phyloP scores from a whole-genome alignment of 768 basidiomycete species.

The Suillus tomentosus region DNA sequence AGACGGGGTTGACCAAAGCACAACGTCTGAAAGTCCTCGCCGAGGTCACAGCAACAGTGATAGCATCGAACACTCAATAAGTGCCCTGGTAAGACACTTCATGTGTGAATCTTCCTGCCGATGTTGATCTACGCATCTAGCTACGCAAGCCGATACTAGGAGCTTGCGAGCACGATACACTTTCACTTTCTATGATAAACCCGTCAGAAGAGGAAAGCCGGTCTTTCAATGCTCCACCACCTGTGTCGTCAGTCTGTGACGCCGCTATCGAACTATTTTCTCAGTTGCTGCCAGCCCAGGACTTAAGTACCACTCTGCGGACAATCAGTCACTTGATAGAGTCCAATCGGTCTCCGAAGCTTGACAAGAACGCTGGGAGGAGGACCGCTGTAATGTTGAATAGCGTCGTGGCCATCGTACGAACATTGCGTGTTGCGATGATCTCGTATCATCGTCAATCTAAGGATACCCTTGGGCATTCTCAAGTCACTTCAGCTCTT shows the following conservation, averaged over 20 bases:
- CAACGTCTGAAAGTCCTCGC: slow-evolving; percentile 6
- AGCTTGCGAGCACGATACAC: slow-evolving; percentile 85
- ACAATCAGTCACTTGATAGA: slow-evolving; percentile 63
- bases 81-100: slow-evolving; percentile 60
- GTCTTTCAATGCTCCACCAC: slow-evolving; percentile 65
- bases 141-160: slow-evolving; percentile 73
- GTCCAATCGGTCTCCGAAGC: slow-evolving; percentile 67
- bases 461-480: slow-evolving; percentile 65
- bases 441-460: slow-evolving; percentile 55
- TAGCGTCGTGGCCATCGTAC: slow-evolving; percentile 69
- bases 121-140: slow-evolving; percentile 17
- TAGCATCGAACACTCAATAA: slow-evolving; percentile 77
- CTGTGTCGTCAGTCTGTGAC: slow-evolving; percentile 83
- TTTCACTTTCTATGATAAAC: slow-evolving; percentile 62
- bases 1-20: slow-evolving; percentile 37
- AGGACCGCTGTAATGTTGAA: slow-evolving; percentile 86
- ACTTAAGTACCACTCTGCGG: slow-evolving; percentile 55
- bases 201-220: slow-evolving; percentile 46
- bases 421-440: slow-evolving; percentile 63
- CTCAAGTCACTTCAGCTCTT: slow-evolving; percentile 60
- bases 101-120: background rate
- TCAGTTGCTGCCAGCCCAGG: slow-evolving; percentile 76
- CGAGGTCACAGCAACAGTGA: slow-evolving; percentile 66
- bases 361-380: slow-evolving; percentile 86
- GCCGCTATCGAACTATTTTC: slow-evolving; percentile 88